phyloP scores from a whole-genome alignment of 805 yeast genomes.

The Kodamaea laetipori region DNA sequence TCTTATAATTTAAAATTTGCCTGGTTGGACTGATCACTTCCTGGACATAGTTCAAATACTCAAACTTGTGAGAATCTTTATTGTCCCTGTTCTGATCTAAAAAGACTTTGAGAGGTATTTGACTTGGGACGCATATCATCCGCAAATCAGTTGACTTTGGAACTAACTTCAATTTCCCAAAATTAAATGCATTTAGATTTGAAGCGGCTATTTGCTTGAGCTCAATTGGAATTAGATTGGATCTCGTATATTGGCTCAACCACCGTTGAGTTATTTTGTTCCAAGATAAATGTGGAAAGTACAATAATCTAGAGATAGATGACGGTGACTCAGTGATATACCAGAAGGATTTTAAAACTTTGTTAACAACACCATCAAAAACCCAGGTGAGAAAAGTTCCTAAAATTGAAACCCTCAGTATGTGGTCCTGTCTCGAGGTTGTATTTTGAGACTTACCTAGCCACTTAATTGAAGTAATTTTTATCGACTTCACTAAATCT shows the following conservation, averaged over 20 bases:
- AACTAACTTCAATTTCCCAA: conserved; percentile 50
- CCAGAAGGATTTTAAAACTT: conserved; percentile 55
- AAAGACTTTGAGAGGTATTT: conserved; percentile 4
- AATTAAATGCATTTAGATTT: conserved; percentile 17
- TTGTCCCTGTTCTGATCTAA: conserved; percentile 23
- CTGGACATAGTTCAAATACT: conserved; percentile 35
- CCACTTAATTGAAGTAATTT: conserved; percentile 56
- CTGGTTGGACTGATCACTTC: conserved; percentile 48
- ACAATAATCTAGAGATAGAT: conserved; percentile 39
- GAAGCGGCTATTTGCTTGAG: neutral
- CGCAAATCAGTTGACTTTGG: conserved; percentile 67
- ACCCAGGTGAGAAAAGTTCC: conserved; percentile 59
- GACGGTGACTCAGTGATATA: conserved; percentile 57
- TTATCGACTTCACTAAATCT: conserved; percentile 37
- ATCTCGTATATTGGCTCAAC: conserved; percentile 42
- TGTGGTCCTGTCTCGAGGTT: conserved; percentile 45
- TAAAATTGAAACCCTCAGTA: conserved; percentile 38
- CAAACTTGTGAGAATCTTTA: conserved; percentile 29
- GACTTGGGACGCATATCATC: conserved; percentile 55
- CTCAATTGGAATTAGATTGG: conserved; percentile 29
- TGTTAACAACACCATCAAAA: conserved; percentile 46
- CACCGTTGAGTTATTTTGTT: conserved; percentile 41
- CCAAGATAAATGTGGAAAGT: conserved; percentile 66
- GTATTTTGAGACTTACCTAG: conserved; percentile 35
- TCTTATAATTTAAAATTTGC: conserved; percentile 24